phyloP scores from a whole-genome alignment of 139 green algal genomes.

The Picochlorum sp. region DNA sequence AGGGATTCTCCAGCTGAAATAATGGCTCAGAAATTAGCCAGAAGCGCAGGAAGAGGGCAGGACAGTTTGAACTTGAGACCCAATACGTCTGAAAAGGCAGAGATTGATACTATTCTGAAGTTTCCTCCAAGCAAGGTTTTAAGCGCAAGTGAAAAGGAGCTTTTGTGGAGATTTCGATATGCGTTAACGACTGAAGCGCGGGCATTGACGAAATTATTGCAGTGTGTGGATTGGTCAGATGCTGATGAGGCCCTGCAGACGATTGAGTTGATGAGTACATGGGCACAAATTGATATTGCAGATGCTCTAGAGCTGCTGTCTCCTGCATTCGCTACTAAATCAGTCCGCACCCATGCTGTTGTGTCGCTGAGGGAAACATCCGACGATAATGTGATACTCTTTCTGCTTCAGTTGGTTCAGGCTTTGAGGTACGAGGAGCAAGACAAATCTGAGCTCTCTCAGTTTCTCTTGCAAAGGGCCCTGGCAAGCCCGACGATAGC shows the following conservation, averaged over 20 bases:
- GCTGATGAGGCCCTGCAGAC: slow-evolving; percentile 60
- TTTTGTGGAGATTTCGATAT: slow-evolving; percentile 86
- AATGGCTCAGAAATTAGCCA: slow-evolving; percentile 87
- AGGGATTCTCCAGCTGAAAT: slow-evolving; percentile 76
- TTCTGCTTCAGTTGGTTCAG: slow-evolving; percentile 90
- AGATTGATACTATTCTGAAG: slow-evolving; percentile 33
- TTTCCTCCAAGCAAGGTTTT: slow-evolving; percentile 52
- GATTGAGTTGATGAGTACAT: slow-evolving; percentile 70
- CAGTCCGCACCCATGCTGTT: slow-evolving; percentile 63
- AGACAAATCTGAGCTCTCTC: slow-evolving; percentile 46
- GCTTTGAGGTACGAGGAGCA: slow-evolving; percentile 81
- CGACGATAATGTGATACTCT: slow-evolving; percentile 81
- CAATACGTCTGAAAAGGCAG: slow-evolving; percentile 54
- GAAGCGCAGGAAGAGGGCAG: slow-evolving; percentile 47
- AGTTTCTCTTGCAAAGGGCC: slow-evolving; percentile 66
- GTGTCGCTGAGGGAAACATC: slow-evolving; percentile 48
- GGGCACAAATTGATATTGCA: slow-evolving; percentile 69
- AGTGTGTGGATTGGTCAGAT: slow-evolving; percentile 88
- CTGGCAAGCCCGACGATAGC: slow-evolving; percentile 45
- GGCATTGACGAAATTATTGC: slow-evolving; percentile 61
- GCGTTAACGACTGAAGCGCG: slow-evolving; percentile 52
- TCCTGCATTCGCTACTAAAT: slow-evolving; percentile 62
- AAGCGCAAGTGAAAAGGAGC: slow-evolving; percentile 32
- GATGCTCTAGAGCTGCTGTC: slow-evolving; percentile 92
- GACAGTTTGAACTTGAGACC: slow-evolving; percentile 76